Evolutionary conservation across 1,284 basidiomycete species (phyloP).

Genomic region (Cerioporus squamosus): DNA sequence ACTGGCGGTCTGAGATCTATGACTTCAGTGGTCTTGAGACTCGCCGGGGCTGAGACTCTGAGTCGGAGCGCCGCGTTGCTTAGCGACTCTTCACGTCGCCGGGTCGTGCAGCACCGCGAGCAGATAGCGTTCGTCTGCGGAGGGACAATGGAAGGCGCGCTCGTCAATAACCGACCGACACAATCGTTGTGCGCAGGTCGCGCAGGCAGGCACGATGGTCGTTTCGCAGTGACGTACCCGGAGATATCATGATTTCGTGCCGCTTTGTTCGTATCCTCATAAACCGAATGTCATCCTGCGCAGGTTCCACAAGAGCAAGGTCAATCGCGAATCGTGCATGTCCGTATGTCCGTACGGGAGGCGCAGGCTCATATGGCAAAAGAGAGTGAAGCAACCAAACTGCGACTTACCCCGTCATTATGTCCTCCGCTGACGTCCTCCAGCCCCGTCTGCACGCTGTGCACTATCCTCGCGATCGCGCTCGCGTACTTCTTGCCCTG

Average conservation of each 20-base stretch:
- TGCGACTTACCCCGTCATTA: conserved; percentile 52
- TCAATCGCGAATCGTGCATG: no score
- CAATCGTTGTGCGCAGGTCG: not conserved
- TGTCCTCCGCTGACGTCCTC: conserved; percentile 68
- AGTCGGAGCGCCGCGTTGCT: no score
- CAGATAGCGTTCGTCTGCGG: conserved; percentile 80
- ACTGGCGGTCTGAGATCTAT: not conserved
- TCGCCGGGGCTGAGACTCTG: no score
- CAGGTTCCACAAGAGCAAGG: no score
- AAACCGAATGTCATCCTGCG: conserved; percentile 85
- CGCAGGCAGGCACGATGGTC: not conserved
- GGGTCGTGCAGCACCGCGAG: conserved; percentile 87
- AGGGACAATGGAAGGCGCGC: not conserved
- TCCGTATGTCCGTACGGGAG: not conserved
- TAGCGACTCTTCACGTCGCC: conserved; percentile 12
- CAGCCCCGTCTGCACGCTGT: conserved; percentile 73
- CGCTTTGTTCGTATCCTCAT: conserved; percentile 89
- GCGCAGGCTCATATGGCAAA: not conserved
- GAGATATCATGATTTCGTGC: conserved; percentile 94
- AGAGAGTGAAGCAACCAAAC: not conserved
- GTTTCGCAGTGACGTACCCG: conserved; percentile 59
- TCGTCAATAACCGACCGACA: not conserved
- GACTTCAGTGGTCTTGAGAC: conserved; percentile 21
- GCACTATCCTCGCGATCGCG: conserved; percentile 80
- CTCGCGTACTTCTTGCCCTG: conserved; percentile 81